Base-by-base conservation (phyloP, 2,329 filamentous ascomycete species). In the Phymatotrichopsis omnivora region DNA sequence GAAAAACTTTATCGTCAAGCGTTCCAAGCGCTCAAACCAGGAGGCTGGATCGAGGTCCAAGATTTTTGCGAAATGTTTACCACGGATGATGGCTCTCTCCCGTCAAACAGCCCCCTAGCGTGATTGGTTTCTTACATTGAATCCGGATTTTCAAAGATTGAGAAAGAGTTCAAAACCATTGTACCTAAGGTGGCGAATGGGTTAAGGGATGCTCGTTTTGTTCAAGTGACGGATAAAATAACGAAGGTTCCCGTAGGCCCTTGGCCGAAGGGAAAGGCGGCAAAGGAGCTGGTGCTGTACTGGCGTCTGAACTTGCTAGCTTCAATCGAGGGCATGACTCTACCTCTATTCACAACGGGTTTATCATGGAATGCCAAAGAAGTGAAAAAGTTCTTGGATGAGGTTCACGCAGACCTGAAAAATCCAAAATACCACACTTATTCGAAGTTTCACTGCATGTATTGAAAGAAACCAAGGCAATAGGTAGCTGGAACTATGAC, bases 221-320 rank as follows among this genome's bases (percentile, higher is more conserved):
- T 64, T 34, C 73, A 75, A 53, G 67, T 76, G 29, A 68, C 63
- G 1, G 67, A 73, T 56, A 64, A 63, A 14, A 57, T 69, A 11
- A 69, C 71, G 58, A 69, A 70, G 58, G 64, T 75, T 4, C 73
- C 73, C 2, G 68, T 75, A 27, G 73, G 73, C 1, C 67, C 67
- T 0, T 77, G 74, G 75, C 64, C 74, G 0, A 68, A 67, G 52
- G 63, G 54, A 20, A 48, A 51, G n/a, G 46, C 48, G 14, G 52
- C 54, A 47, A 58, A 55, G 31, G 39, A 50, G 27, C 44, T 57
- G 10, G 57, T 56, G 5, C 56, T 47, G 45, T 54, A 51, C 12
- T 58, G 56, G 28, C 32, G 53, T 6, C 39, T 56, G 3, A 58
- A 58, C 29, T 41, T 59, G 31, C 31, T 56, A 17, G 45, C n/a